Conservation (phyloP, 768 basidiomycete species). For the Lactifluus pinguis region DNA sequence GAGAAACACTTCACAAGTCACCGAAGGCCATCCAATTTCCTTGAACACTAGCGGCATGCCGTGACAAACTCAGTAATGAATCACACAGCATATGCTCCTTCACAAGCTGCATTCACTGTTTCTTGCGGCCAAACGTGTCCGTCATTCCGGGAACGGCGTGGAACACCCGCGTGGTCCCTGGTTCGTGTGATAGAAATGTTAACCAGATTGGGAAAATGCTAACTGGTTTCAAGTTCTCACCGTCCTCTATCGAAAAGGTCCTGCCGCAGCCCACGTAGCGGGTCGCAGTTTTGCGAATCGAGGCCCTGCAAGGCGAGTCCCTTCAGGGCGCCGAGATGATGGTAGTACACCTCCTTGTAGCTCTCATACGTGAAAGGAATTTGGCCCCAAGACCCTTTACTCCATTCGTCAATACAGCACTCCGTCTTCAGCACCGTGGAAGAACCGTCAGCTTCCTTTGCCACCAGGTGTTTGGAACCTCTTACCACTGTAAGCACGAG, state of each 20-base stretch:
- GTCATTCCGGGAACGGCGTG: not conserved
- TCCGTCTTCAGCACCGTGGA: constrained; percentile 1
- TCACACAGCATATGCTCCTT: not conserved
- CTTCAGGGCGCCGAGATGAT: constrained; percentile 5
- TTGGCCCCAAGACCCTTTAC: not conserved
- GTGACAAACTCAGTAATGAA: not conserved
- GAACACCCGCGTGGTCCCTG: constrained; percentile 8
- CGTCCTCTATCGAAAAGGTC: constrained; percentile 4
- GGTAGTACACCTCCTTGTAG: constrained; percentile 3
- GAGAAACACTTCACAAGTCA: not conserved
- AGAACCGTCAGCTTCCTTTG: not conserved
- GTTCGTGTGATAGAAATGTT: no score
- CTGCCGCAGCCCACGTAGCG: constrained; percentile 1
- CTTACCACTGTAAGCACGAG: constrained; percentile 11
- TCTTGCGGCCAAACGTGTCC: not conserved
- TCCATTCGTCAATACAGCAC: constrained; percentile 13
- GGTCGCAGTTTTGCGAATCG: constrained; percentile 1
- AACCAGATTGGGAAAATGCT: not conserved
- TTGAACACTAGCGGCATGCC: no score
- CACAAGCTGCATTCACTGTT: not conserved
- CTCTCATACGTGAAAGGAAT: constrained; percentile 11
- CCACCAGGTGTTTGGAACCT: not conserved
- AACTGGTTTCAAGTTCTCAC: not conserved
- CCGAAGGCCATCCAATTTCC: not conserved
- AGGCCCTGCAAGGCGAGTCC: constrained; percentile 6